Evolutionary conservation across 176 grass and related monocot species (phyloP), one percentile per base, ranked within the genome.

Genomic region (Alopecurus myosuroides): DNA sequence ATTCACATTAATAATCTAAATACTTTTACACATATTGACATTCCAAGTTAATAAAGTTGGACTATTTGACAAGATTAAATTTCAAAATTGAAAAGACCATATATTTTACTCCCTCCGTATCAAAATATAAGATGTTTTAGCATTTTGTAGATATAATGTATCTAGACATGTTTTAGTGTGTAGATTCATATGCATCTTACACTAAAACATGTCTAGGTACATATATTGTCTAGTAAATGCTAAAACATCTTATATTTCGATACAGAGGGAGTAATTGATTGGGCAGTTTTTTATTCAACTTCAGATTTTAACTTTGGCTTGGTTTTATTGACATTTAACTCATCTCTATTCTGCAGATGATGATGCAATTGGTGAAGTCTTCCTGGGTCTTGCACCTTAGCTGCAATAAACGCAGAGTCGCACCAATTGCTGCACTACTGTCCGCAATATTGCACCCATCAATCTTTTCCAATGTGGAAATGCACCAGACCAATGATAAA

Each of bases 331-430:
- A 3, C 42, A 64, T 78, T 55, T 15, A 82, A 70, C 62, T 51
- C 58, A 77, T 86, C 35, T 82, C 42, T 93, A 28, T 79, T 86
- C 39, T 74, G 46, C 86, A 95, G 95, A 90, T 90, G 85, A 84
- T 94, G 87, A 91, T 86, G 95, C 90, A 92, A 70, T 92, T 98
- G 77, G 95, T 86, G 53, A 93, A 88, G 37, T 95, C 95, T 76
- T 93, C 95, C 25, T 98, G 93, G 93, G 79, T 93, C 62, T 86
- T 98, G 71, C 93, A 98, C 82, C 63, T 91, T 61, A 98, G 89
- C 70, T 98, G 95, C 91, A 98, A 95, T 78, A 98, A 98, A 77
- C 88, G 95, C 62, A 89, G 95, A 84, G 91, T 95, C 53, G 91
- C 95, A 62, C 91, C 95, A 76, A 91, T 98, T 93, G 93, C 95